A percentile compares a stretch with the other conserved stretches of the same genome.
phyloP scores from a whole-genome alignment of 2,329 filamentous ascomycete genomes.

The Cladophialophora chaetospira region DNA sequence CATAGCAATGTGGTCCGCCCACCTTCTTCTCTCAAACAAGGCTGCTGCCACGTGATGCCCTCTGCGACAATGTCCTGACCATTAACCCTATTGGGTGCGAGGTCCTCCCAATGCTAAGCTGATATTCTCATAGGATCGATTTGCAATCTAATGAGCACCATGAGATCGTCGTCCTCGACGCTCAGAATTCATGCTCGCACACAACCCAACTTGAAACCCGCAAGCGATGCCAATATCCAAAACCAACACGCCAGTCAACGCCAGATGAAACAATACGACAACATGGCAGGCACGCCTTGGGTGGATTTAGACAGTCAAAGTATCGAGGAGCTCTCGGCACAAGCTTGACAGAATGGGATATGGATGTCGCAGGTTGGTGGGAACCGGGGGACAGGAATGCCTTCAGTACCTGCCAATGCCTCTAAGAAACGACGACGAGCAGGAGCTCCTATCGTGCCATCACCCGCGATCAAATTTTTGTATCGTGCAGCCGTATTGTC shows the following conservation, averaged over 20 bases:
- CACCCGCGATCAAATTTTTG: too few species aligned
- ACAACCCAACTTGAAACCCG: not conserved
- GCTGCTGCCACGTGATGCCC: not conserved
- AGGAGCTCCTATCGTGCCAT: too few species aligned
- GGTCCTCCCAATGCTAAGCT: not conserved
- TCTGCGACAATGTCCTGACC: not conserved
- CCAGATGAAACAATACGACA: too few species aligned
- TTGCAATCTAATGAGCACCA: conserved; percentile 3
- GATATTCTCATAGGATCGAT: not conserved
- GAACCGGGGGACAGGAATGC: too few species aligned
- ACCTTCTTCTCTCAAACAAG: not conserved
- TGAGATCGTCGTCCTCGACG: too few species aligned
- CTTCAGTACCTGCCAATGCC: too few species aligned
- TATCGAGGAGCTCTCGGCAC: not conserved
- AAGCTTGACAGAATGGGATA: too few species aligned
- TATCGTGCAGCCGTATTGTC: too few species aligned
- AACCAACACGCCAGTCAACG: not conserved
- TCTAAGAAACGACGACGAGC: too few species aligned
- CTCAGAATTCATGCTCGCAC: too few species aligned
- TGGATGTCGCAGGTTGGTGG: too few species aligned
- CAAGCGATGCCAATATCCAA: not conserved
- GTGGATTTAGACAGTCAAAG: not conserved
- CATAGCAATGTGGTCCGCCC: not conserved
- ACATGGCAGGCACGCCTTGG: not conserved
- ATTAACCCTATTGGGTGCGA: not conserved